phyloP scores from a whole-genome alignment of 2,329 filamentous ascomycete species.

The Alternaria postmessia region DNA sequence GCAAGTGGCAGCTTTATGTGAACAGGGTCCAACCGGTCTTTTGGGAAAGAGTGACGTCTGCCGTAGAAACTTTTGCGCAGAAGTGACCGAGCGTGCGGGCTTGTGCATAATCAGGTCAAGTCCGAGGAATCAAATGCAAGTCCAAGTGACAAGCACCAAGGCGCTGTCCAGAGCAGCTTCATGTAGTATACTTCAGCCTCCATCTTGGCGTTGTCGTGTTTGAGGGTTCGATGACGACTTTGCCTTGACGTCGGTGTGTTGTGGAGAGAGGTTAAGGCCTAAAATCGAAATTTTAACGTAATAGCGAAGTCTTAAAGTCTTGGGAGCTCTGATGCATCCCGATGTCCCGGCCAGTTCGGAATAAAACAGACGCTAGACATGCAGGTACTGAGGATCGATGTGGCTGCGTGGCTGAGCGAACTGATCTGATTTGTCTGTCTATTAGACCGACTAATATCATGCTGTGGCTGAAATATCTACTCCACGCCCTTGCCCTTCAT shows the following conservation, averaged over 20 bases:
- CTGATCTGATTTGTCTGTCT: constrained; percentile 7
- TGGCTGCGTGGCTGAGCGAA: constrained; percentile 11
- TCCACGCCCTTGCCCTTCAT: constrained; percentile 42
- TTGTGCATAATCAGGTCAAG: constrained; percentile 20
- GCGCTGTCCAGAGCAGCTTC: constrained; percentile 21
- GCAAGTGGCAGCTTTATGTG: not conserved
- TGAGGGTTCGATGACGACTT: constrained; percentile 27
- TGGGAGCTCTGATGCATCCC: constrained; percentile 21
- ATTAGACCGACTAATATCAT: not conserved
- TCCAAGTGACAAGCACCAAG: constrained; percentile 2
- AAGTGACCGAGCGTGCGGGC: constrained; percentile 20
- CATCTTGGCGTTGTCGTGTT: constrained; percentile 23
- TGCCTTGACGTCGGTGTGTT: constrained; percentile 10
- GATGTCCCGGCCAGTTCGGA: constrained; percentile 20
- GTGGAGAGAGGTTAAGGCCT: constrained; percentile 3
- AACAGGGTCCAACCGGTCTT: not conserved
- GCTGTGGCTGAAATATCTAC: constrained; percentile 20
- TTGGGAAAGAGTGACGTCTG: constrained; percentile 9
- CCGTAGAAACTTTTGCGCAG: constrained; percentile 9
- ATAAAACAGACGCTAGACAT: constrained; percentile 8
- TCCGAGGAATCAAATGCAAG: not conserved
- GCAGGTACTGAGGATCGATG: constrained; percentile 14
- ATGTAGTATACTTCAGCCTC: constrained; percentile 16
- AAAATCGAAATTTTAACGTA: constrained; percentile 24
- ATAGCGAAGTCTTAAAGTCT: constrained; percentile 28